Percentiles rank a stretch among this genome's conserved stretches.
phyloP scores from a whole-genome alignment of 768 basidiomycete genomes.

The Lentinula edodes region DNA sequence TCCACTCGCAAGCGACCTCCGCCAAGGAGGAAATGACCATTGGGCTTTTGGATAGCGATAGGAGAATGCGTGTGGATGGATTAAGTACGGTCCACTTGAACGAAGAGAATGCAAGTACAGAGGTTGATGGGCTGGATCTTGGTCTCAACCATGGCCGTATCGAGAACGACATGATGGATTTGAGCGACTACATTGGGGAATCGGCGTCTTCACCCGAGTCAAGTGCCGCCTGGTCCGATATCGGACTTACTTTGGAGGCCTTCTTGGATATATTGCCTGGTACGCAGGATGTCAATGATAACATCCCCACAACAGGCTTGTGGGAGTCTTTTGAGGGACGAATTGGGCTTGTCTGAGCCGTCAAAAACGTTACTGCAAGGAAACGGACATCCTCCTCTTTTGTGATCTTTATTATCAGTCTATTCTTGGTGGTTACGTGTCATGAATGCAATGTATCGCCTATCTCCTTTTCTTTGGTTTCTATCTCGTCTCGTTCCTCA shows the following conservation, averaged over 20 bases:
- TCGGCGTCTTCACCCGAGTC: neutral
- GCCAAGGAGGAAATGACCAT: slow-evolving; percentile 14
- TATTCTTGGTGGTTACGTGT: slow-evolving; percentile 2
- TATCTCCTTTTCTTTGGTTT: slow-evolving; percentile 3
- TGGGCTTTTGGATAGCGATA: neutral
- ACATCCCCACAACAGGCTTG: neutral
- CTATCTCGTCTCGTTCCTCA: slow-evolving; percentile 1
- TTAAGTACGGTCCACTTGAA: neutral
- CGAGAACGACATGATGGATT: slow-evolving; percentile 1
- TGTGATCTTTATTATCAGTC: slow-evolving; percentile 8
- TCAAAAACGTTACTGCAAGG: neutral
- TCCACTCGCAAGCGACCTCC: slow-evolving; percentile 14
- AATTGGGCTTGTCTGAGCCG: neutral
- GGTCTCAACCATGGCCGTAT: neutral
- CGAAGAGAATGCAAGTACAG: neutral
- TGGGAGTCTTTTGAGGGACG: slow-evolving; percentile 2
- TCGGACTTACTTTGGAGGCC: slow-evolving; percentile 4
- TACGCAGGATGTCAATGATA: slow-evolving; percentile 1
- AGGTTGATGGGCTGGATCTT: neutral
- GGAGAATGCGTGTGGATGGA: slow-evolving; percentile 4
- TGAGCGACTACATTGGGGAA: slow-evolving; percentile 3
- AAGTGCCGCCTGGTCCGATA: slow-evolving; percentile 1
- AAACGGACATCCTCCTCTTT: slow-evolving; percentile 2
- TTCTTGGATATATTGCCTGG: slow-evolving; percentile 4
- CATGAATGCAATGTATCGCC: neutral